Base-by-base conservation (phyloP, 2,329 filamentous ascomycete species). In the Aspergillus sojae region DNA sequence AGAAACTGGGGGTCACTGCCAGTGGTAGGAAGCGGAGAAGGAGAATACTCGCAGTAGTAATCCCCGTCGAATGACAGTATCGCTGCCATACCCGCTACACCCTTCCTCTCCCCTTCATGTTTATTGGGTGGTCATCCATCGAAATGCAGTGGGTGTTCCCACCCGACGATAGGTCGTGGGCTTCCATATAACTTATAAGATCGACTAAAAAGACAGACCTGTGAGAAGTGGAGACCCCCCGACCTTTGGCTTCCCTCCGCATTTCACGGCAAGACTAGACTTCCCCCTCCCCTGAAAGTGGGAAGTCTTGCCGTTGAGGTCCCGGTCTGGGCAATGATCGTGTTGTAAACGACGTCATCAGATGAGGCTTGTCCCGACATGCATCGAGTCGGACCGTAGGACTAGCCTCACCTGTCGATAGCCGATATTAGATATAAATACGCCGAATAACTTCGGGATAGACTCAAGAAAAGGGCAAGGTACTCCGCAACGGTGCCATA, bases 371-470 rank as follows among this genome's bases (percentile, higher is more conserved):
- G 48, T 52, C 48, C 48, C 48, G 48, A 32, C 48, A 30, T 52
- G 48, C 14, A 36, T 34, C 50, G 14, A 30, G 30, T 19, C 50
- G 50, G 28, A 32, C 50, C 16, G 28, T 16, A 36, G 9, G 4
- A 28, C 46, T 50, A 30, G 16, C 46, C 7, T 50, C 46, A 50
- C 23, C 26, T 16, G 16, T 50, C 19, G 52, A 54, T 54, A 54
- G 52, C 52, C 52, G 52, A 54, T 23, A 14, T 7, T 12, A 23
- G 30, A 54, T 54, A 54, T 54, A 54, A 54, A 54, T 54, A 54
- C n/a, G 12, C 52, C 30, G 52, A 36, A 34, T 21, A 50, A 30
- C 23, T 32, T 54, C n/a, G 50, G 28, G 30, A 32, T 48, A 26
- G n/a, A 28, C n/a, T 48, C 23, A 28, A 50, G 19, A 30, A 50